Conservation (phyloP, 768 basidiomycete genomes). For the Rhizopogon vesiculosus region DNA sequence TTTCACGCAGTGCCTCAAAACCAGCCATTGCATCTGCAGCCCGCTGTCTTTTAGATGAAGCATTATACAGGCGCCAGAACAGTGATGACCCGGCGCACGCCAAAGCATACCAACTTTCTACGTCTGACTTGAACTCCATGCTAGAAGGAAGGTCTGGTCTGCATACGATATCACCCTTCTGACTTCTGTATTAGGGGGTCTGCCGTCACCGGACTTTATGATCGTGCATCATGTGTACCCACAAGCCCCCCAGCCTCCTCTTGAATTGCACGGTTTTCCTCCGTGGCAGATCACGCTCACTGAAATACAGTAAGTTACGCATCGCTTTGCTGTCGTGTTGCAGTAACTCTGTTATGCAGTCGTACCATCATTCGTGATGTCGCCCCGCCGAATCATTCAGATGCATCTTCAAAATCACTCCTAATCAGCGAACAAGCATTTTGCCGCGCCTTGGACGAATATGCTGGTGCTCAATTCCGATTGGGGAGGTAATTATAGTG, state of each 20-base stretch:
- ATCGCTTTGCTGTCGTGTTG: too few species aligned
- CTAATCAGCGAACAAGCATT: constrained; percentile 54
- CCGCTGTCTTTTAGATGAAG: constrained; percentile 34
- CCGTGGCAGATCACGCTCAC: constrained; percentile 85
- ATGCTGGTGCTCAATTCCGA: constrained; percentile 69
- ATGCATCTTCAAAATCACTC: neutral
- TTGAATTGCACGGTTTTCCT: constrained; percentile 73
- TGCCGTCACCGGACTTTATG: constrained; percentile 72
- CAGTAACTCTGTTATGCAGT: constrained; percentile 7
- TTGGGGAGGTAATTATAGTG: constrained; percentile 55
- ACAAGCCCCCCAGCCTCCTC: constrained; percentile 34
- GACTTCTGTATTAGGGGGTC: constrained; percentile 27
- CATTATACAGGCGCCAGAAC: constrained; percentile 3
- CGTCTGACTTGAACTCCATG: constrained; percentile 40
- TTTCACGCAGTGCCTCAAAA: constrained; percentile 60
- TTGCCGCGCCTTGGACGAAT: constrained; percentile 69
- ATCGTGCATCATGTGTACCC: constrained; percentile 59
- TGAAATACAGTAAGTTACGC: constrained; percentile 63
- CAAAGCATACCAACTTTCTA: constrained; percentile 31
- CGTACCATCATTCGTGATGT: constrained; percentile 16
- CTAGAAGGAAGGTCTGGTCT: constrained; percentile 50
- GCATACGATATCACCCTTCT: neutral
- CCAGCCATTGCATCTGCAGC: constrained; percentile 57
- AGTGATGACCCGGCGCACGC: neutral
- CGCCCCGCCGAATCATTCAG: neutral